Conservation (phyloP, 768 basidiomycete species). For the Clavulina sp. region DNA sequence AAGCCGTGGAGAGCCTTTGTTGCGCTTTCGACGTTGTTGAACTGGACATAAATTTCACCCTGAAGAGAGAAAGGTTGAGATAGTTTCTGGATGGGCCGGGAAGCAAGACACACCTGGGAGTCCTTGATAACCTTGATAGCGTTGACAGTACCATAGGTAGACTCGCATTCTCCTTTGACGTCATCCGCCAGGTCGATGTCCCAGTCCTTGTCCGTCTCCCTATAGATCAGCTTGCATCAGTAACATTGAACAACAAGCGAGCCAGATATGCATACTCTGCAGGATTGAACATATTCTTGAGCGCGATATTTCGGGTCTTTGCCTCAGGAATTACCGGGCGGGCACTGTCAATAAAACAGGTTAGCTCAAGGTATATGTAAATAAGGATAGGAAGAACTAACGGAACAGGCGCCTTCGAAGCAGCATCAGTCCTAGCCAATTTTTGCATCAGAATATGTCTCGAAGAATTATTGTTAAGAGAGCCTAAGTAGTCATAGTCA, state of each 20-base stretch:
- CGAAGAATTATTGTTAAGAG: constrained; percentile 93
- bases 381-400: constrained; percentile 1
- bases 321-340: constrained; percentile 66
- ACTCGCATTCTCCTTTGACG: constrained; percentile 84
- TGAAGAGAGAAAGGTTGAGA: constrained; percentile 18
- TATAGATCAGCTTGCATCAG: constrained; percentile 18
- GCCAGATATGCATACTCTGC: constrained; percentile 51
- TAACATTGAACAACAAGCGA: constrained; percentile 4
- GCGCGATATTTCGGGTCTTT: constrained; percentile 71
- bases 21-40: constrained; percentile 59
- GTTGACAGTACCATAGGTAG: constrained; percentile 73
- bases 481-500: constrained; percentile 29
- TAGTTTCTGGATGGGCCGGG: not conserved
- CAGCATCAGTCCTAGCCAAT: constrained; percentile 73
- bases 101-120: constrained; percentile 45
- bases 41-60: constrained; percentile 98
- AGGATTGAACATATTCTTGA: constrained; percentile 96
- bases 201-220: constrained; percentile 94
- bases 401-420: constrained; percentile 4
- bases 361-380: no score
- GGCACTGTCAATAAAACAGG: constrained; percentile 29
- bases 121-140: constrained; percentile 90
- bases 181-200: constrained; percentile 92
- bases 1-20: constrained; percentile 75
- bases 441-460: constrained; percentile 99